phyloP scores from a whole-genome alignment of 2,329 filamentous ascomycete genomes.

The Stylonectria norvegica region DNA sequence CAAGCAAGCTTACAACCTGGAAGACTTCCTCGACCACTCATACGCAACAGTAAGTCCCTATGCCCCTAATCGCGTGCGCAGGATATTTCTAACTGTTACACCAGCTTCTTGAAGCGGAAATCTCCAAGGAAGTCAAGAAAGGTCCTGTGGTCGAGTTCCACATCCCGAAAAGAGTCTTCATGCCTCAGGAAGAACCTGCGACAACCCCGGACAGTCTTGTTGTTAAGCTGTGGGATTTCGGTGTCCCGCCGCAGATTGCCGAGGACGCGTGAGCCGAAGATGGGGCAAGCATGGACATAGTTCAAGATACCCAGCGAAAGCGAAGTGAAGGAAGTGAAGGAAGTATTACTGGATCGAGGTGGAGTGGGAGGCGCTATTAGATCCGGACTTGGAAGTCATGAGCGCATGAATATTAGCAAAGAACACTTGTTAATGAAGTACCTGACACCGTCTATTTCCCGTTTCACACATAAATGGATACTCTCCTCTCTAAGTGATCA shows the following conservation, averaged over 20 bases:
- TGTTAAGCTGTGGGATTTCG: constrained; percentile 61
- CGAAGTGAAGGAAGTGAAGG: too few species aligned
- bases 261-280: constrained; percentile 9
- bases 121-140: constrained; percentile 80
- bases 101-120: constrained; percentile 78
- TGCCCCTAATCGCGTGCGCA: neutral
- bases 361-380: too few species aligned
- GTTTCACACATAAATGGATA: too few species aligned
- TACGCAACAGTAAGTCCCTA: constrained; percentile 67
- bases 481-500: too few species aligned
- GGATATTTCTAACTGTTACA: constrained; percentile 30
- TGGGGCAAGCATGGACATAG: neutral
- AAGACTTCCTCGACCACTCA: constrained; percentile 94
- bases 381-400: too few species aligned
- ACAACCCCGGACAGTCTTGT: constrained; percentile 52
- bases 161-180: constrained; percentile 82
- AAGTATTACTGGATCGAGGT: too few species aligned
- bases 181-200: constrained; percentile 47
- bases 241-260: constrained; percentile 9
- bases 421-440: too few species aligned
- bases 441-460: too few species aligned
- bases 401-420: too few species aligned
- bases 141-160: constrained; percentile 87
- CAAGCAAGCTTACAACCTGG: constrained; percentile 89
- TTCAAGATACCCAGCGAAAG: neutral